Evolutionary conservation across 106 monocot genomes (phyloP).

Genomic region (Chionographis japonica): DNA sequence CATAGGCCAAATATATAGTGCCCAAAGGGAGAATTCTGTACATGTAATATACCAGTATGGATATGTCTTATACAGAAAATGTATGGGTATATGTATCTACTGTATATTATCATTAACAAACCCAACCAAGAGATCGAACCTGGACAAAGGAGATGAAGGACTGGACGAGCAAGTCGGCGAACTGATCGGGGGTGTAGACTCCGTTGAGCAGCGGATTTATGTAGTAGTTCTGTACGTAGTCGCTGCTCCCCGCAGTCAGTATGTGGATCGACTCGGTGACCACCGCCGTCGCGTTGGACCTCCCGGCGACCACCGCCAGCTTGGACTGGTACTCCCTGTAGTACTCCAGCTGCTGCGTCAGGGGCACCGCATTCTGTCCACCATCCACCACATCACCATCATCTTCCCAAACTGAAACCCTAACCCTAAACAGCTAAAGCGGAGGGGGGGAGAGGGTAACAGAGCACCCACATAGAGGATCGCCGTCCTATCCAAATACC

Average conservation of each 20-base stretch:
- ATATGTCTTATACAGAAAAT: no score
- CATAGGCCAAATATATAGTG: no score
- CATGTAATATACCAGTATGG: no score
- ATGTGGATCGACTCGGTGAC: slow-evolving; percentile 53
- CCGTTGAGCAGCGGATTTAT: slow-evolving; percentile 48
- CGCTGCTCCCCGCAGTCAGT: slow-evolving; percentile 69
- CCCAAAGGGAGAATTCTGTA: no score
- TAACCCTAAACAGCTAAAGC: background rate
- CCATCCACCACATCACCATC: background rate
- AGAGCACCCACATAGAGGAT: slow-evolving; percentile 5
- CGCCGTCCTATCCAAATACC: slow-evolving; percentile 26
- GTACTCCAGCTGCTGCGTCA: slow-evolving; percentile 68
- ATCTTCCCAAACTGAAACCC: no score
- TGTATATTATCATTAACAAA: no score
- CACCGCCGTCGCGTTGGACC: slow-evolving; percentile 31
- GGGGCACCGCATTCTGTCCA: slow-evolving; percentile 52
- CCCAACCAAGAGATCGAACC: no score
- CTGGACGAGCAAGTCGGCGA: slow-evolving; percentile 38
- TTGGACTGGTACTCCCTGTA: slow-evolving; percentile 53
- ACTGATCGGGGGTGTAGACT: slow-evolving; percentile 48
- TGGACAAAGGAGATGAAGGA: slow-evolving; percentile 55
- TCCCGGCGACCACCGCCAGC: slow-evolving; percentile 32
- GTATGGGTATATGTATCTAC: no score
- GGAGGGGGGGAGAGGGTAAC: background rate
- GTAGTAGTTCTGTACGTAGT: slow-evolving; percentile 98